Percentiles rank a stretch among this genome's conserved stretches.
phyloP scores from a whole-genome alignment of 129 eudicot genomes.

The Heracleum sosnowskyi region DNA sequence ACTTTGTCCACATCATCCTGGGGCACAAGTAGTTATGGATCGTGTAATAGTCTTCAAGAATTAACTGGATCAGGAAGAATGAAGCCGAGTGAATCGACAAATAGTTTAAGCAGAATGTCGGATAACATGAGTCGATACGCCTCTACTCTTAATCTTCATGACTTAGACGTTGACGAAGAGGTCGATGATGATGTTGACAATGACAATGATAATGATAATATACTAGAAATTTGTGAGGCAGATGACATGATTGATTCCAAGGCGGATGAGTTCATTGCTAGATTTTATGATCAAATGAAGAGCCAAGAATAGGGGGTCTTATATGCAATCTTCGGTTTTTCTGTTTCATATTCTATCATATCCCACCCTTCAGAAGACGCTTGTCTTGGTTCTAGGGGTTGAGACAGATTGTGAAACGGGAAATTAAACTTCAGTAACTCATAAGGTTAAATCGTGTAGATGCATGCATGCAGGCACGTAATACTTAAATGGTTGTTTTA shows the following conservation, averaged over 20 bases:
- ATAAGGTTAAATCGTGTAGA: not conserved
- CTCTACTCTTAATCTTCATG: constrained; percentile 39
- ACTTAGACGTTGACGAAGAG: constrained; percentile 18
- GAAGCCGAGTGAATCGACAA: not conserved
- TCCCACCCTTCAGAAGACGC: not conserved
- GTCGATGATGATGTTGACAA: constrained; percentile 14
- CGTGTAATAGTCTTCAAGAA: constrained; percentile 20
- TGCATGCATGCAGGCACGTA: not conserved
- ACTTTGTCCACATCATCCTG: constrained; percentile 12
- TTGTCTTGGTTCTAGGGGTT: not conserved
- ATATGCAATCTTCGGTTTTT: not conserved
- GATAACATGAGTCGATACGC: constrained; percentile 32
- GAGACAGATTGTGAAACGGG: not conserved
- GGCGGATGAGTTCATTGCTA: constrained; percentile 62
- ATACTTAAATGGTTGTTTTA: not conserved
- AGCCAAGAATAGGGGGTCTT: constrained; percentile 11
- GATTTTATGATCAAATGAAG: constrained; percentile 43
- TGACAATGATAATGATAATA: constrained; percentile 22
- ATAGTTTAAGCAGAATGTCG: not conserved
- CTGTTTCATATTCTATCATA: not conserved
- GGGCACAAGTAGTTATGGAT: constrained; percentile 33
- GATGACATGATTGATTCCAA: constrained; percentile 54
- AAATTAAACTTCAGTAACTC: no score
- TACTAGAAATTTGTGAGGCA: constrained; percentile 26
- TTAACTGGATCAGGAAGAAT: not conserved